Percentiles rank a stretch among this genome's conserved stretches.
Evolutionary conservation across 371 early-diverging fungal genomes (phyloP).

Genomic region (Mucor piriformis): DNA sequence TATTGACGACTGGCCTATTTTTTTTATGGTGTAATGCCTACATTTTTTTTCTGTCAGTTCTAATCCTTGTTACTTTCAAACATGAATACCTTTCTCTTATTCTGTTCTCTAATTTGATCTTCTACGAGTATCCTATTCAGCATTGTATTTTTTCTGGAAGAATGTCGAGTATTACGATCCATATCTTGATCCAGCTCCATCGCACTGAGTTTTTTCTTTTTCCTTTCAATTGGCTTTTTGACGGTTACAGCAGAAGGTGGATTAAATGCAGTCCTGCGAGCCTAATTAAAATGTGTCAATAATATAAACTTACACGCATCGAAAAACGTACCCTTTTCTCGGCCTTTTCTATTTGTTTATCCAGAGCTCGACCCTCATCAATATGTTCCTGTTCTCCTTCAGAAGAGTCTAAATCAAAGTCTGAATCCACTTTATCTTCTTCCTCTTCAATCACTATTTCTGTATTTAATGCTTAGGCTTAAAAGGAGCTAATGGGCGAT

Average conservation of each 20-base stretch:
- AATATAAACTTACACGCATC: neutral
- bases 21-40: conserved; percentile 49
- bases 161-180: conserved; percentile 49
- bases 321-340: conserved; percentile 24
- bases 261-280: conserved; percentile 18
- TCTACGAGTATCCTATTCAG: conserved; percentile 56
- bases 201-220: neutral
- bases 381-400: conserved; percentile 63
- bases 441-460: conserved; percentile 34
- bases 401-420: conserved; percentile 60
- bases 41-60: too few species aligned
- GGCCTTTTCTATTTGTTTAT: conserved; percentile 48
- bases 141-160: conserved; percentile 59
- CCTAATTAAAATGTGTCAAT: neutral
- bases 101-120: conserved; percentile 53
- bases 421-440: conserved; percentile 65
- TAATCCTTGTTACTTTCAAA: neutral
- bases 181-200: neutral
- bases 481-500: neutral
- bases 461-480: neutral
- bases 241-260: conserved; percentile 13
- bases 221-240: conserved; percentile 8
- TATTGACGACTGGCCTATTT: conserved; percentile 42
- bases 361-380: conserved; percentile 50
- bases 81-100: conserved; percentile 41